A percentile compares a stretch with the other conserved stretches of the same genome.
phyloP scores from a whole-genome alignment of 179 eudicot species.

The Camellia oleifera region DNA sequence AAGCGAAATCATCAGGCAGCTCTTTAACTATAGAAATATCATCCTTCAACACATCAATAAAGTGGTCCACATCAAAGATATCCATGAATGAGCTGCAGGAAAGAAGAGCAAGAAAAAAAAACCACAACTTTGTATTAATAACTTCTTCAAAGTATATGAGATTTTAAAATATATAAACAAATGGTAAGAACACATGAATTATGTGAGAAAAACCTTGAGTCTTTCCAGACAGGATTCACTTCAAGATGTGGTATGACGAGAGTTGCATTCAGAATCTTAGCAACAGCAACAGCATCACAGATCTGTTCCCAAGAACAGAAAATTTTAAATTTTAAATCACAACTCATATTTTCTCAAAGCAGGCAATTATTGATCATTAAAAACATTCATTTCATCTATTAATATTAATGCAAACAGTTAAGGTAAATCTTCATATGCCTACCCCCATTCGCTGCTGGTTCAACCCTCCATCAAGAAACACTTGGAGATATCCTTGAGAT shows the following conservation, averaged over 20 bases:
- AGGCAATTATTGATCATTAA: not conserved
- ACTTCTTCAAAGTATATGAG: constrained; percentile 12
- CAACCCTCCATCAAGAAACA: constrained; percentile 96
- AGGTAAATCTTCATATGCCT: constrained; percentile 21
- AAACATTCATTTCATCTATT: not conserved
- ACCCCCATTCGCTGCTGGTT: constrained; percentile 99
- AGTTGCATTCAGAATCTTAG: constrained; percentile 92
- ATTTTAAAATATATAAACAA: constrained; percentile 1
- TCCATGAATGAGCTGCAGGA: constrained; percentile 78
- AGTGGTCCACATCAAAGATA: constrained; percentile 96
- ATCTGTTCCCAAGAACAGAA: constrained; percentile 44
- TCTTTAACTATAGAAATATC: constrained; percentile 80
- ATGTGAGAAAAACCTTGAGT: constrained; percentile 60
- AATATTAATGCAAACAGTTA: not conserved
- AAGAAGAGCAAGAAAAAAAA: constrained; percentile 5
- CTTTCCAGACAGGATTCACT: constrained; percentile 98
- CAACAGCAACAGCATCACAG: constrained; percentile 98
- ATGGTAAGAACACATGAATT: not conserved
- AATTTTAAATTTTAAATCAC: constrained; percentile 8
- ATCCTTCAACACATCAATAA: constrained; percentile 76
- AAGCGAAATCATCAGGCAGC: constrained; percentile 78
- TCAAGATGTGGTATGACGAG: constrained; percentile 93
- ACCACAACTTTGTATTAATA: constrained; percentile 16
- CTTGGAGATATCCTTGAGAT: constrained; percentile 83
- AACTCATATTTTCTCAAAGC: constrained; percentile 4